A percentile compares a stretch with the other conserved stretches of the same genome.
phyloP scores from a whole-genome alignment of 768 basidiomycete genomes.

The Naematelia encephala region DNA sequence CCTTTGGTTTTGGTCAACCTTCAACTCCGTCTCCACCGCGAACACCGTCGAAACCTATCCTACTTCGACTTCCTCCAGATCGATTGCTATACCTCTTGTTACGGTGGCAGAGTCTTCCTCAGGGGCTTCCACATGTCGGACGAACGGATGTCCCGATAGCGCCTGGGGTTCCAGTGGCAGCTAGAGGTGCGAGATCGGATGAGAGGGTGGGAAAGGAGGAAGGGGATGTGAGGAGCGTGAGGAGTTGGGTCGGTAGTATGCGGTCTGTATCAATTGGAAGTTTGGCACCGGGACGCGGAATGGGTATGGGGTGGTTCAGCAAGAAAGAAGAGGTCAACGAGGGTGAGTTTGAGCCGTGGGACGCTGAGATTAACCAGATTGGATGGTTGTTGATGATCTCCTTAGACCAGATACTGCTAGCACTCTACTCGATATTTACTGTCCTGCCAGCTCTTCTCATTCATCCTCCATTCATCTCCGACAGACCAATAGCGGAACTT shows the following conservation, averaged over 20 bases:
- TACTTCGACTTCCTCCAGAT: slow-evolving; percentile 47
- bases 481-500: slow-evolving; percentile 44
- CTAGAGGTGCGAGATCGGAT: slow-evolving; percentile 33
- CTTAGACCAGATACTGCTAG: slow-evolving; percentile 38
- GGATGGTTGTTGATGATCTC: background rate
- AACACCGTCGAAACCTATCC: slow-evolving; percentile 33
- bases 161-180: slow-evolving; percentile 32
- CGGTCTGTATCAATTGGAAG: slow-evolving; percentile 45
- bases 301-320: slow-evolving; percentile 36
- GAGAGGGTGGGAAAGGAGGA: slow-evolving; percentile 24
- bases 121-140: slow-evolving; percentile 41
- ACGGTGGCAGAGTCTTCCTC: slow-evolving; percentile 38
- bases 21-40: slow-evolving; percentile 3
- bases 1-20: slow-evolving; percentile 41
- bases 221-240: slow-evolving; percentile 46
- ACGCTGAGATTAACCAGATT: background rate
- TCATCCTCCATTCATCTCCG: slow-evolving; percentile 42
- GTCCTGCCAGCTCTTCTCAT: slow-evolving; percentile 46
- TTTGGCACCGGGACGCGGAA: slow-evolving; percentile 3
- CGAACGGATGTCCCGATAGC: slow-evolving; percentile 46
- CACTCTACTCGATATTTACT: slow-evolving; percentile 47
- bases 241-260: slow-evolving; percentile 50
- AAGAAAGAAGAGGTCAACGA: slow-evolving; percentile 43
- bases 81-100: slow-evolving; percentile 45
- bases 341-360: slow-evolving; percentile 25